These are phyloP conservation scores for Termitomyces sp. DNA, from an alignment of 768 basidiomycete species.

Conservation along the genomic window DNA sequence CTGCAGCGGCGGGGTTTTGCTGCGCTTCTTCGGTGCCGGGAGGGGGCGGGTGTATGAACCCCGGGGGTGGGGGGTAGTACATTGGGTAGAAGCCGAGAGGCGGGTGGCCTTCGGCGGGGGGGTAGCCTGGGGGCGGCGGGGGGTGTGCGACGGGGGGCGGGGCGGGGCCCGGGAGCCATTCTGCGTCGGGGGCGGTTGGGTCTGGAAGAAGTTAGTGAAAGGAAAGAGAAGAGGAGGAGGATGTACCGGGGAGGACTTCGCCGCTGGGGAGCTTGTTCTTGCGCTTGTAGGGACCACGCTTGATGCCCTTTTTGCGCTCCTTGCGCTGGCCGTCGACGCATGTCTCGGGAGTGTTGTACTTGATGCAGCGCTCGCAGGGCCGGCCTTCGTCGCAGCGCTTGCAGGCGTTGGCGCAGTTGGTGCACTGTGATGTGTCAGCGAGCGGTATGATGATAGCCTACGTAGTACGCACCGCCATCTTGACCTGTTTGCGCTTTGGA, in stretches of 20 bases:
- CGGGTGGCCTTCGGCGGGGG: constrained; percentile 30
- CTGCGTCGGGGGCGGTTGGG: not conserved
- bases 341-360: constrained; percentile 75
- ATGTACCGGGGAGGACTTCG: not conserved
- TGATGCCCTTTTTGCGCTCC: constrained; percentile 89
- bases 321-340: constrained; percentile 92
- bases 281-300: constrained; percentile 84
- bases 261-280: constrained; percentile 30
- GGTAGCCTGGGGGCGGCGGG: constrained; percentile 29
- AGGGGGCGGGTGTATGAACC: constrained; percentile 27
- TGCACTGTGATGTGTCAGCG: constrained; percentile 44
- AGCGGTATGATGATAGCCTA: no score
- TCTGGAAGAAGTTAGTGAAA: not conserved
- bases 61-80: constrained; percentile 34
- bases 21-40: not conserved
- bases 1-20: not conserved
- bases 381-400: constrained; percentile 88
- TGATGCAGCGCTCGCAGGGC: constrained; percentile 87
- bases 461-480: constrained; percentile 62
- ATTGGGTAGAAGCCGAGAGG: constrained; percentile 33
- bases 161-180: not conserved
- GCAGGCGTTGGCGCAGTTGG: constrained; percentile 85
- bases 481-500: constrained; percentile 84
- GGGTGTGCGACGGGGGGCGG: not conserved
- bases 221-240: not conserved